These are phyloP conservation scores for Bonnemaisonia californica DNA, from an alignment of 31 red algal species.

Conservation along the genomic window DNA sequence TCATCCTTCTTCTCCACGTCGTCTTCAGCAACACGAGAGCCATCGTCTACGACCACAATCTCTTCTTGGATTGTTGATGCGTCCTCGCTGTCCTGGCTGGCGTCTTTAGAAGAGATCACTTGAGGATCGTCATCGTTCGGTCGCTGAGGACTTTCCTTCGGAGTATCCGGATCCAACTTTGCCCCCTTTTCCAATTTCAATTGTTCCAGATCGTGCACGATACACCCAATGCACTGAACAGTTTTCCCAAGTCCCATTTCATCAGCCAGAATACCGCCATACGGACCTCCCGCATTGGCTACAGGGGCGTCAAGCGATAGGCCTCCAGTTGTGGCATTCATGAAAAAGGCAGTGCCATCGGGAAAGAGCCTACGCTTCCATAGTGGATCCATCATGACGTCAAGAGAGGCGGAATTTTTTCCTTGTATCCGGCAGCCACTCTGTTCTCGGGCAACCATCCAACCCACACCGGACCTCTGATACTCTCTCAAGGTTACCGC, in stretches of 20 bases:
- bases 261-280: conserved; percentile 91
- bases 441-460: conserved; percentile 74
- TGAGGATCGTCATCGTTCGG: not conserved
- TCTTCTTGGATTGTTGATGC: not conserved
- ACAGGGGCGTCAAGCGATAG: conserved; percentile 54
- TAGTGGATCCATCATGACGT: conserved; percentile 65
- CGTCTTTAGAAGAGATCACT: not conserved
- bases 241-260: conserved; percentile 99
- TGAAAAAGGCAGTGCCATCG: conserved; percentile 69
- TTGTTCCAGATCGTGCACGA: conserved; percentile 62
- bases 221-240: conserved; percentile 79
- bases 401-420: not conserved
- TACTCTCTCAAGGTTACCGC: conserved; percentile 62
- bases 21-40: not conserved
- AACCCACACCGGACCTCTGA: conserved; percentile 64
- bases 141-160: not conserved
- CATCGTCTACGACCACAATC: not conserved
- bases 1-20: not conserved
- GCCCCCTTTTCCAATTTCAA: not conserved
- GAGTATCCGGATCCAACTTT: not conserved
- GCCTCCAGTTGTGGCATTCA: conserved; percentile 69
- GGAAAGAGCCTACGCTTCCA: conserved; percentile 65
- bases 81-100: too few species aligned
- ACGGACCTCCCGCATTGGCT: conserved; percentile 49
- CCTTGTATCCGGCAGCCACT: conserved; percentile 28